Conservation (phyloP, 2,329 filamentous ascomycete species). For the Helotiales sp. region DNA sequence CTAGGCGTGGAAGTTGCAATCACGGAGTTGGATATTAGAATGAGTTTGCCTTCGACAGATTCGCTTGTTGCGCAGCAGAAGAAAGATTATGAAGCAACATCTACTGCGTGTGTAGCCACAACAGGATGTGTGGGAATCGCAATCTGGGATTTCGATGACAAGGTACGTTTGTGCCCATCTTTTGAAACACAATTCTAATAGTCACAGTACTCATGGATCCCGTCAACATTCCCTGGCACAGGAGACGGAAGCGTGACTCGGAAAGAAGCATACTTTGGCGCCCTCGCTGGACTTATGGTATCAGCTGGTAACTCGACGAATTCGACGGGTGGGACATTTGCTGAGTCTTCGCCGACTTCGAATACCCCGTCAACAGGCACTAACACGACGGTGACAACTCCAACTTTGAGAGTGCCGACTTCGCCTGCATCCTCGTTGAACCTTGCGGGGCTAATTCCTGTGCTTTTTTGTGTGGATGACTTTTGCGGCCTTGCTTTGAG, state of each 20-base stretch:
- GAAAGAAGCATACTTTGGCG: conserved; percentile 23
- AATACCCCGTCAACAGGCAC: not conserved
- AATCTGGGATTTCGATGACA: conserved; percentile 41
- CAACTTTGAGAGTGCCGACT: not conserved
- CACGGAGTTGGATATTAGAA: conserved; percentile 66
- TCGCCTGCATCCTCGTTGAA: conserved; percentile 3
- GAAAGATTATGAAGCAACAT: conserved; percentile 48
- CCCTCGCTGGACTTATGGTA: conserved; percentile 4
- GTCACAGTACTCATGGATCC: conserved; percentile 32
- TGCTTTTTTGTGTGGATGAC: not conserved
- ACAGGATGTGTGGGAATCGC: conserved; percentile 39
- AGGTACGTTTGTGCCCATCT: not conserved
- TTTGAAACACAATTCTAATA: not conserved
- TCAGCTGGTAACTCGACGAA: not conserved
- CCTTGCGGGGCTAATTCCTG: not conserved
- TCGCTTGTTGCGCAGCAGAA: conserved; percentile 51
- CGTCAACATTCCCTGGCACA: conserved; percentile 29
- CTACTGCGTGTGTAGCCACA: conserved; percentile 34
- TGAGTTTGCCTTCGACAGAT: conserved; percentile 50
- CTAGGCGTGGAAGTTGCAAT: conserved; percentile 62
- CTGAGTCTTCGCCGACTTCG: not conserved
- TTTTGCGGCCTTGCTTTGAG: not conserved
- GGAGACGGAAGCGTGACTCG: conserved; percentile 16
- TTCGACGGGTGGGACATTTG: not conserved
- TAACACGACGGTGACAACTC: conserved; percentile 7